Base-by-base conservation (phyloP, 2,329 filamentous ascomycete genomes). In the Fusarium proliferatum region DNA sequence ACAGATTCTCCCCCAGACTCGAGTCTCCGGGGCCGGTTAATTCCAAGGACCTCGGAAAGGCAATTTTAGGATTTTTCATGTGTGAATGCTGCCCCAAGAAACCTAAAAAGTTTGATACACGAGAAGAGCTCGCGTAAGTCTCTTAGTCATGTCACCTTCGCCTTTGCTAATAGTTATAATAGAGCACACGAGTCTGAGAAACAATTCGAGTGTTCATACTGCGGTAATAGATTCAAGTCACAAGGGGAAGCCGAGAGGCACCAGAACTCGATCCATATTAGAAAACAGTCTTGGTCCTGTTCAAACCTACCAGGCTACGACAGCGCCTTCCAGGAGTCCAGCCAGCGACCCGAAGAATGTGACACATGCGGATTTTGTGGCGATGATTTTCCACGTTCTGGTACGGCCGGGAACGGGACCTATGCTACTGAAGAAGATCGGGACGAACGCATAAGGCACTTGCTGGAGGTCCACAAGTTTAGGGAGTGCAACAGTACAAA, bases 51-150 rank as follows among this genome's bases (percentile, higher is more conserved):
- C 5, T 21, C 6, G 10, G 19, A 21, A 10, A n/a, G n/a, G n/a
- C n/a, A n/a, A n/a, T 6, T 0, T 0, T 0, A n/a, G 19, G 19
- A 41, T 41, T n/a, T 8, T 41, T 41, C 5, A 0, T 41, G 5
- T 41, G 12, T n/a, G 21, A 9, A 9, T 41, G 21, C 39, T 41
- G 39, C 1, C 39, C 21, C 21, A n/a, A 41, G 39, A 41, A 41
- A 6, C 39, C 39, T 5, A 41, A 41, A 41, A 41, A 0, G 21
- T 41, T 41, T n/a, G 2, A n/a, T 15, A 41, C 39, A 4, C 10
- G 1, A 4, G 7, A 3, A 41, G 39, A 41, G 4, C 39, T 41
- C 4, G 0, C 12, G 39, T 41, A n/a, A 41, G 39, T 12, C 7
- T 6, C 19, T 39, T 7, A 4, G 10, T 8, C 6, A 21, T 12